Evolutionary conservation across 192 early-diverging fungal genomes (phyloP), one percentile per base, ranked within the genome.

Genomic region (Podochytrium sp.): DNA sequence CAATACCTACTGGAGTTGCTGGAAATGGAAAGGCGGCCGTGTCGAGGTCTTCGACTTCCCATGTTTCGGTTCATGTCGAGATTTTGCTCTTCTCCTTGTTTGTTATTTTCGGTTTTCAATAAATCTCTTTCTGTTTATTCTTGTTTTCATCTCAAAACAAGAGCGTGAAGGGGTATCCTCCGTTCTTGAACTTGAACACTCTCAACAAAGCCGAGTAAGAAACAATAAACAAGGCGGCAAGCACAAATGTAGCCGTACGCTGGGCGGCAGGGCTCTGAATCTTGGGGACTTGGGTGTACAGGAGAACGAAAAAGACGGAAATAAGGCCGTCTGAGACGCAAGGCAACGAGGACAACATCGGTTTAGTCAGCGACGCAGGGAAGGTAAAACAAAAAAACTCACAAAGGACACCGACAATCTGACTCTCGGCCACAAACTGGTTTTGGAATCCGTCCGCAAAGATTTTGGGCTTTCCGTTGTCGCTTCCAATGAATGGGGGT

Each of bases 351-450:
- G 49, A 76, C 2, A 56, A 39, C 23, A 37, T 38, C 35, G 40
- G 41, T 53, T 64, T 35, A 10, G 38, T 32, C n/a, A 37, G 47
- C 10, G 23, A 49, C 27, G n/a, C 2, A 41, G 2, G 49, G 12
- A 33, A 2, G 3, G 25, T 23, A 23, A 60, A 33, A 56, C 42
- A 52, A 58, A 32, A 57, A 25, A 27, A 79, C 85, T 73, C 86
- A 92, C 92, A 94, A 3, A 93, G 79, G 6, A 87, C 42, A 4
- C 89, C 90, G 7, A 91, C 84, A 38, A 94, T 87, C 67, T 92
- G 90, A 27, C 82, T 86, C 75, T 94, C 93, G 20, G 91, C 70
- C 12, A 88, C 86, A 64, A 88, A 87, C 69, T 93, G 92, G 30
- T 83, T 81, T 43, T 87, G 84, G 81, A 91, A 93, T 0, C 90